phyloP scores from a whole-genome alignment of 306 rosid genomes.

The Sindora glabra region DNA sequence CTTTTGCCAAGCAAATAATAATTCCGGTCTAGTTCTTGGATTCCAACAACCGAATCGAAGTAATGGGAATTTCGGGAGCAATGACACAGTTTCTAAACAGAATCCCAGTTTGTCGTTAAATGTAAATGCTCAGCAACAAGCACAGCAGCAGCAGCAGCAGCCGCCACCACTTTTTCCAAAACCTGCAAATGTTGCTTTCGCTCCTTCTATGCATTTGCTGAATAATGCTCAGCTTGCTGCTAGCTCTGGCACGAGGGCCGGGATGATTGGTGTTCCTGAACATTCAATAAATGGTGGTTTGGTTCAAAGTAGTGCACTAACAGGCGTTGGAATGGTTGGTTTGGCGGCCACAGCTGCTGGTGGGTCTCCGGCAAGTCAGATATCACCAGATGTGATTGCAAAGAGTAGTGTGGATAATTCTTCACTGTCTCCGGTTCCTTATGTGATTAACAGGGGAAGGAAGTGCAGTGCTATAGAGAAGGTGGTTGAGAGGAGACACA shows the following conservation, averaged over 20 bases:
- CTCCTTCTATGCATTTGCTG: conserved; percentile 40
- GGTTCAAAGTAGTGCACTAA: conserved; percentile 26
- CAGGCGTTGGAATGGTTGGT: conserved; percentile 39
- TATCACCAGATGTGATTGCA: conserved; percentile 43
- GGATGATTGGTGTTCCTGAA: conserved; percentile 35
- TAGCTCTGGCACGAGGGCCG: conserved; percentile 39
- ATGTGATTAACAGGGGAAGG: conserved; percentile 59
- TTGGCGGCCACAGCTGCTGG: conserved; percentile 32
- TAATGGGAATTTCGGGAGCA: conserved; percentile 35
- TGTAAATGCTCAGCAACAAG: conserved; percentile 35
- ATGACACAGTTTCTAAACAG: conserved; percentile 36
- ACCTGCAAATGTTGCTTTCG: conserved; percentile 50
- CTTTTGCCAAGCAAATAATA: conserved; percentile 33
- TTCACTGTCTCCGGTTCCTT: conserved; percentile 60
- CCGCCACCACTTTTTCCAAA: conserved; percentile 68
- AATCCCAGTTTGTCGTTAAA: conserved; percentile 34
- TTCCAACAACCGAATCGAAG: conserved; percentile 44
- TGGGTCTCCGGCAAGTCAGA: conserved; percentile 43
- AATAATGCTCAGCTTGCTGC: conserved; percentile 49
- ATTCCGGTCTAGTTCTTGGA: conserved; percentile 29
- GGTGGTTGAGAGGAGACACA: conserved; percentile 91
- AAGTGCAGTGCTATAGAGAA: conserved; percentile 55
- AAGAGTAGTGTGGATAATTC: conserved; percentile 29
- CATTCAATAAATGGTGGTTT: conserved; percentile 39
- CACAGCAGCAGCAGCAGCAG: conserved; percentile 27